A percentile compares a stretch with the other conserved stretches of the same genome.
Conservation (phyloP, 495 filamentous ascomycete species). For the Xylaria acuta region DNA sequence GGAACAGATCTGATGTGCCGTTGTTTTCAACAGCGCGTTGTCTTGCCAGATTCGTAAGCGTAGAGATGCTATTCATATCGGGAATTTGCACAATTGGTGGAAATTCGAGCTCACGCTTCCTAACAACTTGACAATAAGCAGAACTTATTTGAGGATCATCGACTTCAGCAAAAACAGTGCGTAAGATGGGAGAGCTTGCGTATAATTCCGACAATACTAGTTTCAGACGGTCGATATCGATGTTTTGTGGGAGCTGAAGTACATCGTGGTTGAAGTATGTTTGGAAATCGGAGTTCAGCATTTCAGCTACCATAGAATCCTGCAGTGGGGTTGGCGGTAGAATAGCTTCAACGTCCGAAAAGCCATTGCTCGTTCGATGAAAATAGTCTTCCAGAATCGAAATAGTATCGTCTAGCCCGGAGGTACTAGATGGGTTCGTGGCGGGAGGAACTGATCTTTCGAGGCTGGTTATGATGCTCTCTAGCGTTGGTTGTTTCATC, state of each 20-base stretch:
- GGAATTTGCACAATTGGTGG: constrained; percentile 29
- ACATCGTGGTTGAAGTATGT: constrained; percentile 84
- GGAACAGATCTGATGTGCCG: constrained; percentile 46
- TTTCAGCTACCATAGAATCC: constrained; percentile 80
- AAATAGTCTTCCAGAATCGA: constrained; percentile 25
- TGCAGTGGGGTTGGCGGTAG: constrained; percentile 77
- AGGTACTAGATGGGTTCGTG: not conserved
- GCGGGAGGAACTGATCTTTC: not conserved
- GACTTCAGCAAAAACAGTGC: constrained; percentile 72
- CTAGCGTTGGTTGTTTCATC: constrained; percentile 71
- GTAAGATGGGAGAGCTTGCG: constrained; percentile 68
- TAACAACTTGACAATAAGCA: constrained; percentile 71
- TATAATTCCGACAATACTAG: constrained; percentile 66
- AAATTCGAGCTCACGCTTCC: constrained; percentile 34
- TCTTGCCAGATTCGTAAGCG: constrained; percentile 38
- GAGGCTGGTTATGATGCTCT: constrained; percentile 49
- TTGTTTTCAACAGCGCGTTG: constrained; percentile 35
- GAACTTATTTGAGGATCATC: constrained; percentile 59
- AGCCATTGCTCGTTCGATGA: not conserved
- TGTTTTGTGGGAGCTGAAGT: constrained; percentile 55
- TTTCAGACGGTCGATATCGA: constrained; percentile 61
- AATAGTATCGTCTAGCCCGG: constrained; percentile 16
- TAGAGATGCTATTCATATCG: constrained; percentile 33
- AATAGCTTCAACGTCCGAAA: constrained; percentile 53
- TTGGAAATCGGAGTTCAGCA: constrained; percentile 67